phyloP scores from a whole-genome alignment of 805 yeast genomes.

The Lipomyces orientalis region DNA sequence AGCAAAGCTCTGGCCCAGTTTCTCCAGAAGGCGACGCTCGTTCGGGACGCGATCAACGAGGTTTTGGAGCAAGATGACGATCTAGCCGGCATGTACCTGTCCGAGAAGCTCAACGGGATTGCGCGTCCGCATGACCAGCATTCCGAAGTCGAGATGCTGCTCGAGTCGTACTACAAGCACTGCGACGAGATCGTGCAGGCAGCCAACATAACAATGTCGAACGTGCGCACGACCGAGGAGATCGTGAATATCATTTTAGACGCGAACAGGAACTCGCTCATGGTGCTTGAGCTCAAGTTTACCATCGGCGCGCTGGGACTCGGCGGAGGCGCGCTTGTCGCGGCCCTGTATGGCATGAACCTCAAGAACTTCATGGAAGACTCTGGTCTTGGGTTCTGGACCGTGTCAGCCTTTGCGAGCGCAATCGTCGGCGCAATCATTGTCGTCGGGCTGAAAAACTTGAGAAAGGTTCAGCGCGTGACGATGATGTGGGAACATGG shows the following conservation, averaged over 20 bases:
- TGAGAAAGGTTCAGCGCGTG: constrained; percentile 71
- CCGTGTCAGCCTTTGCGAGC: constrained; percentile 55
- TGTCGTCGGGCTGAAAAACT: constrained; percentile 58
- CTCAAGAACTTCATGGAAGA: constrained; percentile 91
- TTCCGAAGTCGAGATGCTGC: constrained; percentile 83
- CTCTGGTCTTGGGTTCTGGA: constrained; percentile 66
- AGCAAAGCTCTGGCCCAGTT: constrained; percentile 85
- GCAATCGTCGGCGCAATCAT: constrained; percentile 56
- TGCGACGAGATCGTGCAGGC: constrained; percentile 94
- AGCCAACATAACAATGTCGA: constrained; percentile 74
- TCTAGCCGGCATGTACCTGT: constrained; percentile 76
- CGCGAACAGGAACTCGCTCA: constrained; percentile 89
- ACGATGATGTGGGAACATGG: constrained; percentile 60
- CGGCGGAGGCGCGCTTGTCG: constrained; percentile 79
- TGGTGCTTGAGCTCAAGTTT: constrained; percentile 80
- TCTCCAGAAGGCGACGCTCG: constrained; percentile 78
- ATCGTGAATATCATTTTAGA: constrained; percentile 91
- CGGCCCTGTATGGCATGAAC: constrained; percentile 95
- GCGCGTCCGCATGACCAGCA: constrained; percentile 58
- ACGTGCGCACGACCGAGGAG: constrained; percentile 91
- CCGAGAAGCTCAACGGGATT: constrained; percentile 58
- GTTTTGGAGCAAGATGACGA: constrained; percentile 87
- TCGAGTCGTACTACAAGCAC: constrained; percentile 89
- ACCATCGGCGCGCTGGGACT: constrained; percentile 82
- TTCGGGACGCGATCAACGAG: constrained; percentile 84